Evolutionary conservation across 2,329 filamentous ascomycete species (phyloP).

Genomic region (Atkinsonella texensis): DNA sequence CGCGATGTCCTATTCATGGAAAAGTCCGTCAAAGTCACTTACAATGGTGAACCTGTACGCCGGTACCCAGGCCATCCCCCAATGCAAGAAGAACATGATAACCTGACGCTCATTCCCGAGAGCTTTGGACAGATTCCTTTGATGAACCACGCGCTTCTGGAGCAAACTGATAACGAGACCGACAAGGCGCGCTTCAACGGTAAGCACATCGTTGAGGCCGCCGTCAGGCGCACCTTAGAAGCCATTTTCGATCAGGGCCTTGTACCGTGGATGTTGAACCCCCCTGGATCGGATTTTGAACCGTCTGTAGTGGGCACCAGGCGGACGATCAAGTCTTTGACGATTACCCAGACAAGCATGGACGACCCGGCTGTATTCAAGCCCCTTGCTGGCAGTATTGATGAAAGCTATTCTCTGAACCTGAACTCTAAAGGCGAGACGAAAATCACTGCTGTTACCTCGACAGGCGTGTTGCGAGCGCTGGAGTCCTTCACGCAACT

Average conservation of each 20-base stretch:
- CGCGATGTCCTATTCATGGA: constrained; percentile 41
- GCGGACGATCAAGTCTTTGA: constrained; percentile 44
- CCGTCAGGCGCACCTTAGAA: constrained; percentile 45
- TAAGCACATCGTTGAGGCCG: constrained; percentile 42
- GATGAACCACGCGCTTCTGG: neutral
- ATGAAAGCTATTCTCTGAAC: constrained; percentile 64
- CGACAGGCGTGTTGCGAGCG: constrained; percentile 58
- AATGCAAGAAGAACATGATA: constrained; percentile 15
- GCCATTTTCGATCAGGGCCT: constrained; percentile 57
- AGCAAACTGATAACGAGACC: constrained; percentile 28
- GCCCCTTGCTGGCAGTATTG: constrained; percentile 49
- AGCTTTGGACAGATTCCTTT: neutral
- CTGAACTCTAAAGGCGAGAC: constrained; percentile 46
- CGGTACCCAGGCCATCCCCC: constrained; percentile 11
- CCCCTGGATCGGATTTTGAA: constrained; percentile 52
- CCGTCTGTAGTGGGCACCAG: constrained; percentile 34
- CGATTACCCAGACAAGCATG: constrained; percentile 45
- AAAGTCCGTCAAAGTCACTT: constrained; percentile 39
- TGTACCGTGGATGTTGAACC: constrained; percentile 67
- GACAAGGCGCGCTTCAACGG: constrained; percentile 33
- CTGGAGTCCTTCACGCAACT: constrained; percentile 69
- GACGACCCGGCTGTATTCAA: constrained; percentile 46
- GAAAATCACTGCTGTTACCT: constrained; percentile 51
- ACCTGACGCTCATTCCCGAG: neutral
- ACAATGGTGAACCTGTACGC: constrained; percentile 34